These are phyloP conservation scores for Rhodotorula toruloides DNA, from an alignment of 768 basidiomycete species.

Conservation along the genomic window DNA sequence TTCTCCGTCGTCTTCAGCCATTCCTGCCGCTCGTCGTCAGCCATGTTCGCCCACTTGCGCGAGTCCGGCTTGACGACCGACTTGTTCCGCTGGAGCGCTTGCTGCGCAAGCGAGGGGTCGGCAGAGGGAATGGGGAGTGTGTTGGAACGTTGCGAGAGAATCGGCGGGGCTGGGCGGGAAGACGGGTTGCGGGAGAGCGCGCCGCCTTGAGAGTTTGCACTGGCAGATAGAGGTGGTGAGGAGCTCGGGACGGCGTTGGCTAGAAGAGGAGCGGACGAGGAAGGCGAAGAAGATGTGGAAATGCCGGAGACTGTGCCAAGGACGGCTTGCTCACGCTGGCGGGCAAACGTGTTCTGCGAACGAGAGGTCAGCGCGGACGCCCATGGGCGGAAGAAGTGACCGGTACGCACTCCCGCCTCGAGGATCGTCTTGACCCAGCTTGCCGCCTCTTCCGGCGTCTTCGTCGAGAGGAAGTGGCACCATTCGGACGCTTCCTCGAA, in stretches of 20 bases:
- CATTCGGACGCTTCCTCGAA: slow-evolving; percentile 59
- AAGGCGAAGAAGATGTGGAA: not conserved
- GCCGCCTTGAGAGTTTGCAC: too few species aligned
- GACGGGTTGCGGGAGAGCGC: not conserved
- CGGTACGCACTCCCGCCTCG: slow-evolving; percentile 69
- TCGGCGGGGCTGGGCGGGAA: not conserved
- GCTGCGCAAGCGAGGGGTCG: not conserved
- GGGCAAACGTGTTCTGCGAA: slow-evolving; percentile 15
- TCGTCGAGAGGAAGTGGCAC: slow-evolving; percentile 75
- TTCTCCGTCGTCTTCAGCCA: slow-evolving; percentile 16
- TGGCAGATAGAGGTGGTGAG: too few species aligned
- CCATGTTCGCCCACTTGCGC: slow-evolving; percentile 23
- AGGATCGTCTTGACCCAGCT: slow-evolving; percentile 75
- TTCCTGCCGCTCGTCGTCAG: slow-evolving; percentile 1
- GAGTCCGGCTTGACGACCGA: slow-evolving; percentile 23
- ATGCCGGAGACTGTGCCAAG: not conserved
- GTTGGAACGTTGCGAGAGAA: not conserved
- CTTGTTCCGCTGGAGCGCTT: not conserved
- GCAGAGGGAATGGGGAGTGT: not conserved
- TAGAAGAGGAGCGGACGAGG: not conserved
- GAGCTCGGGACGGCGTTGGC: not conserved
- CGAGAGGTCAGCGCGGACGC: not conserved
- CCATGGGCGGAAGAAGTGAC: not conserved
- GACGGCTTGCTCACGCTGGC: slow-evolving; percentile 25
- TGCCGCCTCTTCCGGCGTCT: slow-evolving; percentile 61